Percentiles rank a stretch among this genome's conserved stretches.
Conservation (phyloP, 192 early-diverging fungal genomes). For the Mortierella alpina region DNA sequence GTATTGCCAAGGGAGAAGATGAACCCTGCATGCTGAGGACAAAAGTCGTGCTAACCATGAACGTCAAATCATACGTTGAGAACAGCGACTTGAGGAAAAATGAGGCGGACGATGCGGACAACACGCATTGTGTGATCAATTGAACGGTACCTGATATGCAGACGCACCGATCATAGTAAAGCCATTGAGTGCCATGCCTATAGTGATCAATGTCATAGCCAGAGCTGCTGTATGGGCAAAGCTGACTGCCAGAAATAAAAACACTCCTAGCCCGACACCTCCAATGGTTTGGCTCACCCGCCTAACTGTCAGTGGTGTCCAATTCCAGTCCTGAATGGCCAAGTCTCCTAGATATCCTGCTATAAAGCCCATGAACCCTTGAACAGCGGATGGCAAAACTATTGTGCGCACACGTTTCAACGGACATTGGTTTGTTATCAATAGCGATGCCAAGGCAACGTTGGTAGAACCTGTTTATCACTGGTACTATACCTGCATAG, state of each 20-base stretch:
- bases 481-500: constrained; percentile 31
- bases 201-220: constrained; percentile 38
- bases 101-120: not conserved
- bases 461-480: not conserved
- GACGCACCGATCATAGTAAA: constrained; percentile 47
- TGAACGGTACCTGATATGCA: constrained; percentile 41
- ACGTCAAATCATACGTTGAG: not conserved
- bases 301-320: constrained; percentile 28
- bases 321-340: constrained; percentile 24
- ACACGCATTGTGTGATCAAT: not conserved
- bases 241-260: constrained; percentile 33
- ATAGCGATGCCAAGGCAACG: not conserved
- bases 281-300: constrained; percentile 37
- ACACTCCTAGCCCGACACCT: constrained; percentile 33
- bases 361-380: constrained; percentile 33
- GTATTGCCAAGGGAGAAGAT: constrained; percentile 56
- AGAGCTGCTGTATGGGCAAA: constrained; percentile 23
- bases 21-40: constrained; percentile 52
- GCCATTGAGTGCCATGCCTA: constrained; percentile 48
- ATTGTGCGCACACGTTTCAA: not conserved
- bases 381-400: constrained; percentile 48
- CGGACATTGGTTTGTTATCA: not conserved
- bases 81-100: too few relatives aligned
- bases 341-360: constrained; percentile 52
- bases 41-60: constrained; percentile 44